Evolutionary conservation across 257 asterid genomes (phyloP), one percentile per base, ranked within the genome.

Genomic region (Gentiana dahurica): DNA sequence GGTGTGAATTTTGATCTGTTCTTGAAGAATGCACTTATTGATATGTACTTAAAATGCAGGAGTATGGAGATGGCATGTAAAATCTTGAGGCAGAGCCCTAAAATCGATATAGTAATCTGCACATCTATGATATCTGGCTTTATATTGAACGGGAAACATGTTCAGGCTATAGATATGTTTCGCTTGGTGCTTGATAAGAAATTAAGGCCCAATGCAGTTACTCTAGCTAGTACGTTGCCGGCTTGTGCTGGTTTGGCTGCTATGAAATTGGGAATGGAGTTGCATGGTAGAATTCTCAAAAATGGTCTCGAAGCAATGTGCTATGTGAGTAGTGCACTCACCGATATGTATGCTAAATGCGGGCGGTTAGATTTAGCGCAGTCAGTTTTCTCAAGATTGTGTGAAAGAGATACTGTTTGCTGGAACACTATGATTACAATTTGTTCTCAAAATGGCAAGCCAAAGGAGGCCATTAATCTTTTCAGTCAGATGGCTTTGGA

Each of bases 321-420:
- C 68, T 86, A 79, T 6, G 83, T 87, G 36, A 94, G 86, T 51
- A 91, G 85, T 75, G 87, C 94, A 32, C 45, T 87, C 63, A 76
- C 73, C 8, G 98, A 87, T 72, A 85, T 91, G 96, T 91, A 91
- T 53, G 91, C 89, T 11, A 91, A 87, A 74, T 87, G 94, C 48
- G 98, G 92, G 64, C 73, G 77, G 65, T 51, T 91, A 58, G 96
- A 85, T 59, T 78, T 85, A 51, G 74, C 81, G 6, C 73, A 61
- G 57, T 66, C 65, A 53, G 87, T 84, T 46, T 87, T 87, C 68
- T 36, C 62, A 8, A 73, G 71, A 70, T 74, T 71, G 59, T 68
- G 78, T 6, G 85, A 77, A 69, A 81, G 81, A 49, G 96, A 87
- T 45, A 54, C 86, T 15, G 77, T 91, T 53, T 84, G 95, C 67